These are phyloP conservation scores for Fusarium coffeatum DNA, from an alignment of 2,329 filamentous ascomycete genomes.

Conservation along the genomic window DNA sequence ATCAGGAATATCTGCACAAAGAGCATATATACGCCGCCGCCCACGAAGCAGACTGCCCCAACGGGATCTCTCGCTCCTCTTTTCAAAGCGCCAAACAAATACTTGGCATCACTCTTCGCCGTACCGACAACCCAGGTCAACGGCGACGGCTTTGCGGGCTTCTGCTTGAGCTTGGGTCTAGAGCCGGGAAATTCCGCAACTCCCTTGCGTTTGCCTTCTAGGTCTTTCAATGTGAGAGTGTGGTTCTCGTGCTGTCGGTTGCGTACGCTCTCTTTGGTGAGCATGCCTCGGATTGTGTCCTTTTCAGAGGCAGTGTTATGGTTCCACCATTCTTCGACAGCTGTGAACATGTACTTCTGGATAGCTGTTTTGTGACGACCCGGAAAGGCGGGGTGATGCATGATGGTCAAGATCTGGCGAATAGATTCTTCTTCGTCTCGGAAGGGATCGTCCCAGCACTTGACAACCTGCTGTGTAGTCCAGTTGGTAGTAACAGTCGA, in stretches of 20 bases:
- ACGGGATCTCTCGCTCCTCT: conserved; percentile 34
- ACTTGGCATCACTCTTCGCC: conserved; percentile 35
- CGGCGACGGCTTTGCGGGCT: conserved; percentile 38
- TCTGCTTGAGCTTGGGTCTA: conserved; percentile 38
- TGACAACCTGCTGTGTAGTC: conserved; percentile 46
- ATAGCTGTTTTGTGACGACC: conserved; percentile 75
- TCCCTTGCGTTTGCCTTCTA: conserved; percentile 41
- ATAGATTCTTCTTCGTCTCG: conserved; percentile 79
- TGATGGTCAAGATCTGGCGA: conserved; percentile 77
- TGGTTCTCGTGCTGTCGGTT: conserved; percentile 47
- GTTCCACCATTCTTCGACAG: conserved; percentile 80
- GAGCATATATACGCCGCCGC: conserved; percentile 22
- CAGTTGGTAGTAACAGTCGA: conserved; percentile 48
- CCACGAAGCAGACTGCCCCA: conserved; percentile 19
- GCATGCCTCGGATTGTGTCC: conserved; percentile 36
- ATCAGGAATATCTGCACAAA: conserved; percentile 17
- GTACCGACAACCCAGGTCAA: conserved; percentile 39
- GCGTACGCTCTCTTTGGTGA: conserved; percentile 45
- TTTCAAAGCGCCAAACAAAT: conserved; percentile 30
- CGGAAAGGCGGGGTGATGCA: conserved; percentile 86
- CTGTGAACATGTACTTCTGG: conserved; percentile 84
- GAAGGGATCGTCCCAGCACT: conserved; percentile 76
- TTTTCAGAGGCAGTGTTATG: conserved; percentile 51
- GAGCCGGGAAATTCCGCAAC: conserved; percentile 46
- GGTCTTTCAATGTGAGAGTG: conserved; percentile 42